phyloP scores from a whole-genome alignment of 192 early-diverging fungal species.

The Coemansia sp. region DNA sequence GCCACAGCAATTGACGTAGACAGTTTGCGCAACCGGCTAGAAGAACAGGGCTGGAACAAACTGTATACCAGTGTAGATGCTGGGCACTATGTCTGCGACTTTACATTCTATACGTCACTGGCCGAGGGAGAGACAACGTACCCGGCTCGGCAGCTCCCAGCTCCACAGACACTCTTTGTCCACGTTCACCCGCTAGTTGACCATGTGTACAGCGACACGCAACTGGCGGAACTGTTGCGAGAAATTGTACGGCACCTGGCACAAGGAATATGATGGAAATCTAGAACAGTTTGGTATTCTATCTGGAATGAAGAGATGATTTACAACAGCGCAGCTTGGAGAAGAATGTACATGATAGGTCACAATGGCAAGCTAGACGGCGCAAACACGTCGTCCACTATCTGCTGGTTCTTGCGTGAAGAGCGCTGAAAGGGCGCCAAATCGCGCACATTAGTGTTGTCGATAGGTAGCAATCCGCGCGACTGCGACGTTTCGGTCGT shows the following conservation, averaged over 20 bases:
- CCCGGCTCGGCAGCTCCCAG: conserved; percentile 4
- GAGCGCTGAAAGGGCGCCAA: conserved; percentile 54
- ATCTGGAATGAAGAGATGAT: neutral
- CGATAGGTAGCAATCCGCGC: conserved; percentile 52
- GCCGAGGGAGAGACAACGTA: conserved; percentile 27
- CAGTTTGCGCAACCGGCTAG: conserved; percentile 31
- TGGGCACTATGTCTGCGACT: conserved; percentile 62
- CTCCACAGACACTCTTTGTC: conserved; percentile 49
- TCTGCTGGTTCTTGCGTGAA: conserved; percentile 51
- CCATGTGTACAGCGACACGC: conserved; percentile 33
- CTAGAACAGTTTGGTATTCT: conserved; percentile 1
- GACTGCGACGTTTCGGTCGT: conserved; percentile 50
- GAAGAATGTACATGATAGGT: neutral
- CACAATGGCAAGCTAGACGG: conserved; percentile 35
- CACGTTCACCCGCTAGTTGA: conserved; percentile 44
- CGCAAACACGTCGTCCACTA: conserved; percentile 41
- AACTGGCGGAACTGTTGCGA: conserved; percentile 38
- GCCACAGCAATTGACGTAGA: conserved; percentile 45
- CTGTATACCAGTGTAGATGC: conserved; percentile 50
- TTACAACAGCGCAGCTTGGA: neutral
- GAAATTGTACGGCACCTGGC: conserved; percentile 22
- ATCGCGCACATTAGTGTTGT: conserved; percentile 49
- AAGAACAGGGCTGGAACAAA: conserved; percentile 39
- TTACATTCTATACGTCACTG: conserved; percentile 59
- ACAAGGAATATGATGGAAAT: neutral